Base-by-base conservation (phyloP, 306 rosid genomes). In the Vigna angularis region DNA sequence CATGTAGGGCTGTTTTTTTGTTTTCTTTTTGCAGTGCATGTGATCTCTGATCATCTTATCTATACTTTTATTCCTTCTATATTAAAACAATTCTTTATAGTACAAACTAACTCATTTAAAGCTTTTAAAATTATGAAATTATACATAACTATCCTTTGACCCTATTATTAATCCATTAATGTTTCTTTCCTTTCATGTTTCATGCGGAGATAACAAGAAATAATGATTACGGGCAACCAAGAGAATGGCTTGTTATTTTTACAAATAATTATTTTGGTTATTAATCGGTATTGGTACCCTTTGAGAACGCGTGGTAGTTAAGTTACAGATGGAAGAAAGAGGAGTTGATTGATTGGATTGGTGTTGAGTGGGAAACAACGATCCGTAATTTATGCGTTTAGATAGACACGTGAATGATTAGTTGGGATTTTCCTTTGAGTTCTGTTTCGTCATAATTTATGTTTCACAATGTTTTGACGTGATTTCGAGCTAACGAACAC, bases 241-340 rank as follows among this genome's bases (percentile, higher is more conserved):
- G 2, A 62, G 1, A 65, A 38, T 12, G 38, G n/a, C 13, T 63
- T 34, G 3, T 63, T 32, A 45, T 36, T 63, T 63, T 63, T 63
- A 3, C 3, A 13, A 63, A n/a, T 8, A 26, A 20, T 24, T 58
- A 58, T 58, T 24, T 58, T 59, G 40, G 18, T 28, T 44, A 22
- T 66, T 51, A 65, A 24, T 76, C 52, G 66, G 7, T 34, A 11
- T 45, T 7, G n/a, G 56, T 15, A 18, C 36, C 52, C 13, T 26
- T 42, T 38, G 13, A 28, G 4, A 73, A 84, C 48, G 80, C 78
- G 80, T 81, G 86, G 72, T 24, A 28, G 66, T 51, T 52, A 12
- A 59, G 66, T 51, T 52, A 12, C 53, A 62, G 52, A 66, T 66
- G 73, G 2, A 66, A 22, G 22, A 66, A 22, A n/a, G 50, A 74